phyloP scores from a whole-genome alignment of 805 yeast genomes.

The Lipomyces japonicus region DNA sequence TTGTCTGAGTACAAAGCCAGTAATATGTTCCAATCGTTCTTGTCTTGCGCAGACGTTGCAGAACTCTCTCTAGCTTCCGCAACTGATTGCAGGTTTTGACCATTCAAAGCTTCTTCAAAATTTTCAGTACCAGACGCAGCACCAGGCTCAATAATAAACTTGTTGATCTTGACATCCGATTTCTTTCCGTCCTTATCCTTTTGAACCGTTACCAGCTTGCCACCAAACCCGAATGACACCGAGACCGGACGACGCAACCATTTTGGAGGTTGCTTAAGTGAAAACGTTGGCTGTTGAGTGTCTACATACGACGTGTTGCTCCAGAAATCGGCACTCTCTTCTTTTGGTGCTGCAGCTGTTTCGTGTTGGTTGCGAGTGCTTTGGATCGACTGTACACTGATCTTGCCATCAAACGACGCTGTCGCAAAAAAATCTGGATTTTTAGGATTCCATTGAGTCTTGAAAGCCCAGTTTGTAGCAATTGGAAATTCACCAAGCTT shows the following conservation, averaged over 20 bases:
- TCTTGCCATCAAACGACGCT: constrained; percentile 43
- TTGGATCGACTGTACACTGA: constrained; percentile 71
- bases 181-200: constrained; percentile 8
- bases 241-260: constrained; percentile 77
- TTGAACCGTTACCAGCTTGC: constrained; percentile 54
- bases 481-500: constrained; percentile 85
- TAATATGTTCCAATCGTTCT: constrained; percentile 40
- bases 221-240: constrained; percentile 91
- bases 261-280: constrained; percentile 74
- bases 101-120: constrained; percentile 55
- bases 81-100: constrained; percentile 51
- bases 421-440: constrained; percentile 88
- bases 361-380: constrained; percentile 52
- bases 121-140: constrained; percentile 33
- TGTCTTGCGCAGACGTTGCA: constrained; percentile 24
- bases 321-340: constrained; percentile 79
- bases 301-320: constrained; percentile 44
- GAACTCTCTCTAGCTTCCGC: constrained; percentile 51
- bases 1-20: constrained; percentile 37
- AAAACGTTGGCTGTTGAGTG: constrained; percentile 58
- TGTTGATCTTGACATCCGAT: constrained; percentile 41
- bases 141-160: constrained; percentile 40
- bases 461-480: constrained; percentile 89
- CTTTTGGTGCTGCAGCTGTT: constrained; percentile 32
- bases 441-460: constrained; percentile 79